Base-by-base conservation (phyloP, 2,329 filamentous ascomycete species). In the Onygenales sp. region DNA sequence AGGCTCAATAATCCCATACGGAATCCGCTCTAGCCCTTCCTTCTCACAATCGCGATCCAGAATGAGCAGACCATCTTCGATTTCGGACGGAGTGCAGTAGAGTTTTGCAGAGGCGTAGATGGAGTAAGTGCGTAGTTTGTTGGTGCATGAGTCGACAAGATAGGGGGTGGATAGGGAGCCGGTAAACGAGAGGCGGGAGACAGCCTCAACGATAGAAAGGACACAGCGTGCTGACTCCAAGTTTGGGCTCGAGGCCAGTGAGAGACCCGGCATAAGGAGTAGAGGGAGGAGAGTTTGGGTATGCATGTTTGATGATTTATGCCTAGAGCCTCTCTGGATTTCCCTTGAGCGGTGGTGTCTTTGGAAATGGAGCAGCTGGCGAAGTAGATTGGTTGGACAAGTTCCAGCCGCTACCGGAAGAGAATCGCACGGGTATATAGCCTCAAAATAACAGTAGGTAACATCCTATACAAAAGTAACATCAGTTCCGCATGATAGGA, bases 101-200 rank as follows among this genome's bases (percentile, higher is more conserved):
- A 63, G 21, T 3, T 66, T 63, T 1, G 64, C 62, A 1, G 68
- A 61, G 2, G 68, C 68, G 52, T 70, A 72, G 10, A 69, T 65
- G 1, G 69, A 72, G 2, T 58, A 59, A 2, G 69, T 66, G 32
- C 61, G 55, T 1, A 69, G 56, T 0, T 59, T 52, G 53, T 71
- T 70, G 17, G 60, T 64, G 50, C 70, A 72, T 37, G 61, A 56
- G 1, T 59, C 57, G n/a, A 59, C 56, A 58, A 62, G 64, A 42
- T 57, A 44, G 1, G 60, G 59, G 11, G 33, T 47, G 21, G 45
- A 47, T 34, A 47, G 10, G 14, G 54, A 33, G 0, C 63, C 63
- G 6, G 57, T 53, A 52, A 70, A 70, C 0, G 62, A 59, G 50
- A 70, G 58, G 51, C 65, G 67, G 40, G 61, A 61, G 50, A 66